Evolutionary conservation across 805 yeast genomes (phyloP).

Genomic region (Yarrowia divulgata): DNA sequence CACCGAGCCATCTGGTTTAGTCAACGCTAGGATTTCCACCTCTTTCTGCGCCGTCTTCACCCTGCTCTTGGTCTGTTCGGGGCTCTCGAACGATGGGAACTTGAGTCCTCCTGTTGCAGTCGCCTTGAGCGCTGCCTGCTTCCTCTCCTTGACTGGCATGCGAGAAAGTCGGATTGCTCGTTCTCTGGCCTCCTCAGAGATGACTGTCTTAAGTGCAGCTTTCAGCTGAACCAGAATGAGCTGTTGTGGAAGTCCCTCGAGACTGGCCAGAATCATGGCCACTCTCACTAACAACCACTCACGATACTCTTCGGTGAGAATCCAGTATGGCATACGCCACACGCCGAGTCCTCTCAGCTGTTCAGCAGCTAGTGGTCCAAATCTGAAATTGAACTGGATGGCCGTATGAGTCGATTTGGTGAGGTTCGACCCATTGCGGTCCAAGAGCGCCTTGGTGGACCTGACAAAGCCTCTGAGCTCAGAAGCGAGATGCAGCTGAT

Average conservation of each 20-base stretch:
- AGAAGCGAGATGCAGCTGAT: neutral
- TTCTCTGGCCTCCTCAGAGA: conserved; percentile 15
- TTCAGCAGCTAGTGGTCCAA: neutral
- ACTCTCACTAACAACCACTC: neutral
- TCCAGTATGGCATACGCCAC: neutral
- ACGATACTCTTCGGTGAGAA: neutral
- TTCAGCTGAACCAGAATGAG: neutral
- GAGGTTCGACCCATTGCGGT: neutral
- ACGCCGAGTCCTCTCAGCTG: neutral
- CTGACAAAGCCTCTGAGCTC: neutral
- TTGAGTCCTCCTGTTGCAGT: neutral
- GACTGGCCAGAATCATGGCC: neutral
- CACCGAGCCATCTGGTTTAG: neutral
- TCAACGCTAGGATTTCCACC: neutral
- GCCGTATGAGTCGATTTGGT: neutral
- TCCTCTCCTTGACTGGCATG: neutral
- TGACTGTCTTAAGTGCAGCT: neutral
- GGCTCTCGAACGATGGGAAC: neutral
- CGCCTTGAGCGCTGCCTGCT: neutral
- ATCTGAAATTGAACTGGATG: neutral
- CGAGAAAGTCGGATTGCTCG: neutral
- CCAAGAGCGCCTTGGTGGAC: neutral
- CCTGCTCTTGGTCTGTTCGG: neutral
- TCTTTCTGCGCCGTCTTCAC: neutral
- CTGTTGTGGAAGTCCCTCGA: neutral